Base-by-base conservation (phyloP, 352 stramenopile genomes). In the Phytopythium kandeliae region DNA sequence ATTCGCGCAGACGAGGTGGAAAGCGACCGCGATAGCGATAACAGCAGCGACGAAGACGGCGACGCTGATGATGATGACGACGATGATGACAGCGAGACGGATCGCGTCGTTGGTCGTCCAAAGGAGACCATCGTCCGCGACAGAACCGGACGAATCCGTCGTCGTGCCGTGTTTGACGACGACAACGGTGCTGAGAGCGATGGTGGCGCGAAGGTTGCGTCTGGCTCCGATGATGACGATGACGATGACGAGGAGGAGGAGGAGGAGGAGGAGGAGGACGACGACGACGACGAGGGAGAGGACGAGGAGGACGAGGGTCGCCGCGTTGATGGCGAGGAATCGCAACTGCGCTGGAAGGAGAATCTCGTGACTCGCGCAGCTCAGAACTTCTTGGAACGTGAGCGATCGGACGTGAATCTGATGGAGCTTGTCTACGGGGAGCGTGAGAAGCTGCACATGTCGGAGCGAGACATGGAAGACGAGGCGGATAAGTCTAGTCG, bases 341-440 rank as follows among this genome's bases (percentile, higher is more conserved):
- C 82, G 6, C 78, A 92, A 48, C 56, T 89, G 57, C 62, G 73
- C 0, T 96, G 87, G 86, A 96, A 96, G 63, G 71, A 89, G 25
- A 89, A 92, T 30, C 69, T 96, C 48, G 85, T 81, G 21, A 83
- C 85, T 1, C 88, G 86, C 37, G 89, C 85, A 11, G 85, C 84
- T 22, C 78, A 80, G 30, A 90, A 86, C 53, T 97, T 93, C 54
- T 41, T 91, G 41, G 88, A 94, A 64, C 83, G 78, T 25, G 83
- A 92, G 58, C 80, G 77, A 34, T 66, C 63, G 11, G 78, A 91
- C 35, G 65, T 95, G 37, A 96, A 96, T 57, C 63, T 97, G 4
- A 96, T 96, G 85, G 88, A 97, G 48, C 61, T 96, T 13, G 89
- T 97, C 33, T 97, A 97, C 56, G 89, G 89, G 16, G 74, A 86